phyloP scores from a whole-genome alignment of 2,329 filamentous ascomycete species.

The Fusarium palustre region DNA sequence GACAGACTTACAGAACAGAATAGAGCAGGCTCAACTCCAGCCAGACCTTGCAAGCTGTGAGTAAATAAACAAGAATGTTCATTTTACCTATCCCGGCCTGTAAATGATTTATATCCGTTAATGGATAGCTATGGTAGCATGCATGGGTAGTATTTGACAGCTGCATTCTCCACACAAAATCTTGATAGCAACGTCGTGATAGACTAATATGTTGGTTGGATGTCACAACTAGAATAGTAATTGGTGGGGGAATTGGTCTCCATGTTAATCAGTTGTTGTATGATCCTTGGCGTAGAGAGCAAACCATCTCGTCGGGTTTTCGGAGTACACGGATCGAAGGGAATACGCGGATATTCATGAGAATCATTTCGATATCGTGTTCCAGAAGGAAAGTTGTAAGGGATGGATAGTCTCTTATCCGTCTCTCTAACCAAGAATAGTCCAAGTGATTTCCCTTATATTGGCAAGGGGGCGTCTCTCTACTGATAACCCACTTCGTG shows the following conservation, averaged over 20 bases:
- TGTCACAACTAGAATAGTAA: not conserved
- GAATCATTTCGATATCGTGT: slow-evolving; percentile 14
- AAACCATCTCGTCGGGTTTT: slow-evolving; percentile 21
- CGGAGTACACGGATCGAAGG: slow-evolving; percentile 2
- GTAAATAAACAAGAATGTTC: not conserved
- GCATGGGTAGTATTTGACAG: not conserved
- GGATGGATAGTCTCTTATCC: not conserved
- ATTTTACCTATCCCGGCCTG: not conserved
- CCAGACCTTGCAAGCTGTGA: not conserved
- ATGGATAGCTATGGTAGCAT: not conserved
- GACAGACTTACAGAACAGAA: not conserved
- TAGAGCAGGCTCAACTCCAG: not conserved
- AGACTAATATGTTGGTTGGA: not conserved
- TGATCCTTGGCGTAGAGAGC: not conserved
- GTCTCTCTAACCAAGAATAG: not conserved
- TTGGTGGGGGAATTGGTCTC: not conserved
- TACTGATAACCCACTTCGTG: slow-evolving; percentile 17
- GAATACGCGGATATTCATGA: not conserved
- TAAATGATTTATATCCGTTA: not conserved
- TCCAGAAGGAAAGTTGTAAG: not conserved
- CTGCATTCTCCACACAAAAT: not conserved
- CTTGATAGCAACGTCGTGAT: not conserved
- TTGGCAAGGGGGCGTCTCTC: slow-evolving; percentile 19
- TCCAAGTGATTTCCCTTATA: not conserved
- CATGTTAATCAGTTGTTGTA: not conserved